These are phyloP conservation scores for Coccomyxa sp. DNA, from an alignment of 139 green algal species.

Conservation along the genomic window DNA sequence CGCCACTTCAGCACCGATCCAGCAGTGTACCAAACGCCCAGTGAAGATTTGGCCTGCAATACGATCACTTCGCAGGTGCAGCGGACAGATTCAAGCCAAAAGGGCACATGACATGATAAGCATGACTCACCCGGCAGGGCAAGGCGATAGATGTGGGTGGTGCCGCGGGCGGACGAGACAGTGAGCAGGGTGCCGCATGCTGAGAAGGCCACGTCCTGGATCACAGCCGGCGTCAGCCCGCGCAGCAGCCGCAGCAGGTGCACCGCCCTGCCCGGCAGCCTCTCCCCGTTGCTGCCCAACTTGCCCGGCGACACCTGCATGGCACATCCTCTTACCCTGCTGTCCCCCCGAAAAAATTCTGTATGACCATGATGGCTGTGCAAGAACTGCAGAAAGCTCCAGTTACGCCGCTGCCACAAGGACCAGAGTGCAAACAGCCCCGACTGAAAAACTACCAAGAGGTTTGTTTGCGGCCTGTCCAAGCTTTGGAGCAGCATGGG, in stretches of 20 bases:
- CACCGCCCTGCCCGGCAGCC: not conserved
- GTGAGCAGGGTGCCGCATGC: slow-evolving; percentile 41
- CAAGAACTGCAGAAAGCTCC: too few relatives aligned
- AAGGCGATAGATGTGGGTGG: slow-evolving; percentile 49
- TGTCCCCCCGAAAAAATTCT: too few relatives aligned
- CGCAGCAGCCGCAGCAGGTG: slow-evolving; percentile 45
- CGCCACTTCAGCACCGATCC: too few relatives aligned
- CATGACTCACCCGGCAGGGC: slow-evolving; percentile 9
- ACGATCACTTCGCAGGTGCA: too few relatives aligned
- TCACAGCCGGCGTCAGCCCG: slow-evolving; percentile 61
- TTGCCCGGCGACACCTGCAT: not conserved
- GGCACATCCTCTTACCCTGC: not conserved
- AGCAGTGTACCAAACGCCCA: too few relatives aligned
- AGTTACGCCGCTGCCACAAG: too few relatives aligned
- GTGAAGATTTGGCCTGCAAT: too few relatives aligned
- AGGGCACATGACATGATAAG: too few relatives aligned
- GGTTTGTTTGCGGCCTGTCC: not conserved
- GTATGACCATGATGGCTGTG: not conserved
- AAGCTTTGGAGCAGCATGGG: not conserved
- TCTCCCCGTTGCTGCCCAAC: not conserved
- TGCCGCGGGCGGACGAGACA: slow-evolving; percentile 38
- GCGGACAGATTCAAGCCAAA: too few relatives aligned
- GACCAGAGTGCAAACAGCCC: too few relatives aligned
- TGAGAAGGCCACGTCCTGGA: slow-evolving; percentile 50
- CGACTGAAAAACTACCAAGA: not conserved